phyloP scores from a whole-genome alignment of 345 rosid genomes.

The Limnanthes douglasii region DNA sequence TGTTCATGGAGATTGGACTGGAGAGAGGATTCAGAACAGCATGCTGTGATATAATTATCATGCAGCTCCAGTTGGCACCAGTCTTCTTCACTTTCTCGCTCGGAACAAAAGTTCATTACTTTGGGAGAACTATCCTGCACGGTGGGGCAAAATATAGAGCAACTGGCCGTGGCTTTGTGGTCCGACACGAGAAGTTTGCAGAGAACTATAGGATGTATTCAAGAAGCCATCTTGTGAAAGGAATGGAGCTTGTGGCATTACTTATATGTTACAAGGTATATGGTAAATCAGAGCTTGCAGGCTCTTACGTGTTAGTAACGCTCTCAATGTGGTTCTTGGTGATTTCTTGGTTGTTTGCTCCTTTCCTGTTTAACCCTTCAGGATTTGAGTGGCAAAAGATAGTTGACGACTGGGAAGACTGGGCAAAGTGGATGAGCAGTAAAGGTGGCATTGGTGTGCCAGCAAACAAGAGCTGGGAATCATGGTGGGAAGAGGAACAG shows the following conservation, averaged over 20 bases:
- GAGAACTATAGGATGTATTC: constrained; percentile 97
- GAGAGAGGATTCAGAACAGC: constrained; percentile 96
- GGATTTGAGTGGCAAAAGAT: constrained; percentile 99
- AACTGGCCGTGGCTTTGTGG: constrained; percentile 99
- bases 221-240: constrained; percentile 92
- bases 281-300: constrained; percentile 25
- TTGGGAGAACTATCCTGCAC: constrained; percentile 82
- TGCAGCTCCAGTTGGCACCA: constrained; percentile 93
- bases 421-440: constrained; percentile 90
- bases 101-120: constrained; percentile 87
- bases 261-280: constrained; percentile 58
- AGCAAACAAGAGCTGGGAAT: constrained; percentile 92
- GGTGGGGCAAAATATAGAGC: constrained; percentile 99
- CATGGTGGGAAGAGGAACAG: constrained; percentile 99
- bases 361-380: constrained; percentile 86
- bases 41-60: constrained; percentile 60
- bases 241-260: constrained; percentile 61
- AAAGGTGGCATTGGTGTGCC: constrained; percentile 94
- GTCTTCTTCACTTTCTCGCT: constrained; percentile 96
- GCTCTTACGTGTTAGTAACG: constrained; percentile 34
- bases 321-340: constrained; percentile 87
- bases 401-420: constrained; percentile 97
- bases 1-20: constrained; percentile 97
- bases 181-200: constrained; percentile 91
- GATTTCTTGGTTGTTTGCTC: constrained; percentile 71